phyloP scores from a whole-genome alignment of 23 red algal species.

The Gracilaria gracilis region DNA sequence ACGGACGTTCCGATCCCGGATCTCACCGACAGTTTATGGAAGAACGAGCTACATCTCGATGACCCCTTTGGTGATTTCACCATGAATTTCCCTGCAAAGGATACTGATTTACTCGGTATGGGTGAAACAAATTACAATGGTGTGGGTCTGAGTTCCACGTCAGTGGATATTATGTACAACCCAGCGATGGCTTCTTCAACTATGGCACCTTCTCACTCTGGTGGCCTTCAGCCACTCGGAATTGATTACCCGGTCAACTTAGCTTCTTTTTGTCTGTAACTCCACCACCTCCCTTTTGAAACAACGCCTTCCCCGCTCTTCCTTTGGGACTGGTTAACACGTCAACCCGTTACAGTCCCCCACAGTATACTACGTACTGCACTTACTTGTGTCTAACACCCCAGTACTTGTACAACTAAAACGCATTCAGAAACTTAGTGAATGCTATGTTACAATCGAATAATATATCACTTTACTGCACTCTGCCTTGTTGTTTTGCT shows the following conservation, averaged over 20 bases:
- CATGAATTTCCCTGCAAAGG: not conserved
- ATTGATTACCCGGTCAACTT: slow-evolving; percentile 23
- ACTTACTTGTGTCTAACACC: slow-evolving; percentile 17
- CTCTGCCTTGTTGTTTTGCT: not conserved
- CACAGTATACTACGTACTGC: slow-evolving; percentile 23
- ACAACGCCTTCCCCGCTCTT: not conserved
- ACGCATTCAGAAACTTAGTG: not conserved
- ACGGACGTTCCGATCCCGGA: slow-evolving; percentile 24
- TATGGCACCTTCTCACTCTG: not conserved
- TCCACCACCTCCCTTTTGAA: not conserved
- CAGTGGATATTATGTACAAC: slow-evolving; percentile 2
- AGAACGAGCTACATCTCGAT: slow-evolving; percentile 26
- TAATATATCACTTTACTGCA: not conserved
- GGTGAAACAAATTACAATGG: not conserved
- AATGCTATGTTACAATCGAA: slow-evolving; percentile 19
- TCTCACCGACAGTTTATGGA: slow-evolving; percentile 36
- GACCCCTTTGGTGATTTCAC: slow-evolving; percentile 56
- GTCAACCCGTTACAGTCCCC: not conserved
- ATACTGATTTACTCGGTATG: slow-evolving; percentile 28
- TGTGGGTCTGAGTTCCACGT: not conserved
- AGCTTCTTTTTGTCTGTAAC: slow-evolving; percentile 32
- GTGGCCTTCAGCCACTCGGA: not conserved
- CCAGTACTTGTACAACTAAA: slow-evolving; percentile 14
- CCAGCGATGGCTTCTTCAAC: not conserved
- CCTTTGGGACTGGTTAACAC: not conserved